These are phyloP conservation scores for Aspergillus ibericus DNA, from an alignment of 2,329 filamentous ascomycete genomes.

Conservation along the genomic window DNA sequence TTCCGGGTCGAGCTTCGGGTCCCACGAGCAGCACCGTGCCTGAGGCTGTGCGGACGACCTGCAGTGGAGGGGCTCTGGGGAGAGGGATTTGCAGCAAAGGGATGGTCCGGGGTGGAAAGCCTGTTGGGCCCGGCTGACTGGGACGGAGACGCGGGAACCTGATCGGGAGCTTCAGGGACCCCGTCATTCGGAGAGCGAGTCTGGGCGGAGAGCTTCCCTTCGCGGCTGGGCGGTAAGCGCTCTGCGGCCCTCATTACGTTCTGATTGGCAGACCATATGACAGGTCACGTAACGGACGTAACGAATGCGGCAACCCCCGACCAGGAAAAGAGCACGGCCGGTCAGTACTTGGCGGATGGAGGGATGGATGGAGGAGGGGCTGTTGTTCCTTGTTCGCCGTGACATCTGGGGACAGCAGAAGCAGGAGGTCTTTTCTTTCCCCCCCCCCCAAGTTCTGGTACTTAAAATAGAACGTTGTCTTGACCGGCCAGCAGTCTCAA, in stretches of 20 bases:
- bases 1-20: slow-evolving; percentile 22
- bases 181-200: neutral
- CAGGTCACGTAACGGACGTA: slow-evolving; percentile 9
- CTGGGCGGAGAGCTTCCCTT: neutral
- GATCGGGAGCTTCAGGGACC: neutral
- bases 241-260: slow-evolving; percentile 10
- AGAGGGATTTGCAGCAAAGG: neutral
- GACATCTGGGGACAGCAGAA: too few species aligned
- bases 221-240: slow-evolving; percentile 15
- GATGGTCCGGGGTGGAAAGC: slow-evolving; percentile 3
- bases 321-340: slow-evolving; percentile 7
- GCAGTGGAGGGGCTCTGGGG: neutral
- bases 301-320: slow-evolving; percentile 19
- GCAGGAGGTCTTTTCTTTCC: too few species aligned
- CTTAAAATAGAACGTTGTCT: too few species aligned
- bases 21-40: slow-evolving; percentile 25
- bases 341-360: too few species aligned
- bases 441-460: too few species aligned
- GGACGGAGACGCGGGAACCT: neutral
- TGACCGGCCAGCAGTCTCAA: too few species aligned
- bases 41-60: slow-evolving; percentile 16
- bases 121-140: slow-evolving; percentile 3
- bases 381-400: too few species aligned
- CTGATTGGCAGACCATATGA: slow-evolving; percentile 22
- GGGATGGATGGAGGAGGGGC: too few species aligned